Percentiles rank a stretch among this genome's conserved stretches.
Conservation (phyloP, 805 yeast species). For the Starmerella scarabaei region DNA sequence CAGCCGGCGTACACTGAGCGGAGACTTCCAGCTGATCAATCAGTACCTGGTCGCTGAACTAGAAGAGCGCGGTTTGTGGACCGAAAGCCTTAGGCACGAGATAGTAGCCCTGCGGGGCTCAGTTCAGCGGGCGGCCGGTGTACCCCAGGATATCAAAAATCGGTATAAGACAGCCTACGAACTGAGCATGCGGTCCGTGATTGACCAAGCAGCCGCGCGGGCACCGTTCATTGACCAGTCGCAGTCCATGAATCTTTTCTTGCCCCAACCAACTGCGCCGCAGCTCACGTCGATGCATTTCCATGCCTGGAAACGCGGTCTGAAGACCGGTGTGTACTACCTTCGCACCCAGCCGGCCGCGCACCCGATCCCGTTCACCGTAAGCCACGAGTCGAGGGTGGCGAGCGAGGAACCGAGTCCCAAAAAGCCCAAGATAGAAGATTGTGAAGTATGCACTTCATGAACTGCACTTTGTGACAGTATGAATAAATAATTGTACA, state of each 20-base stretch:
- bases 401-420: neutral
- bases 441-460: neutral
- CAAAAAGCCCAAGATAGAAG: neutral
- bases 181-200: constrained; percentile 61
- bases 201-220: constrained; percentile 71
- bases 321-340: constrained; percentile 96
- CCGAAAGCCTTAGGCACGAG: constrained; percentile 52
- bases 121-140: constrained; percentile 52
- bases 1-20: constrained; percentile 74
- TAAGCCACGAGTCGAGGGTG: constrained; percentile 31
- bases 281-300: constrained; percentile 94
- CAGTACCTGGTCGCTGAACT: constrained; percentile 67
- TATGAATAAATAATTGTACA: too few species aligned
- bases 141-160: constrained; percentile 57
- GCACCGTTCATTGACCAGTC: constrained; percentile 69
- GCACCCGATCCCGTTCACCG: constrained; percentile 81
- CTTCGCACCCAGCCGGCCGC: constrained; percentile 92
- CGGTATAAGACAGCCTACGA: constrained; percentile 91
- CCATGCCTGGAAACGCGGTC: constrained; percentile 93
- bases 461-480: too few species aligned
- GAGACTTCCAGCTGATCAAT: constrained; percentile 84
- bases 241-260: constrained; percentile 81
- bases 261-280: constrained; percentile 79
- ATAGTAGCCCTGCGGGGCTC: constrained; percentile 73
- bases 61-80: constrained; percentile 69